Base-by-base conservation (phyloP, 176 grass and related monocot species). In the Triticum urartu region DNA sequence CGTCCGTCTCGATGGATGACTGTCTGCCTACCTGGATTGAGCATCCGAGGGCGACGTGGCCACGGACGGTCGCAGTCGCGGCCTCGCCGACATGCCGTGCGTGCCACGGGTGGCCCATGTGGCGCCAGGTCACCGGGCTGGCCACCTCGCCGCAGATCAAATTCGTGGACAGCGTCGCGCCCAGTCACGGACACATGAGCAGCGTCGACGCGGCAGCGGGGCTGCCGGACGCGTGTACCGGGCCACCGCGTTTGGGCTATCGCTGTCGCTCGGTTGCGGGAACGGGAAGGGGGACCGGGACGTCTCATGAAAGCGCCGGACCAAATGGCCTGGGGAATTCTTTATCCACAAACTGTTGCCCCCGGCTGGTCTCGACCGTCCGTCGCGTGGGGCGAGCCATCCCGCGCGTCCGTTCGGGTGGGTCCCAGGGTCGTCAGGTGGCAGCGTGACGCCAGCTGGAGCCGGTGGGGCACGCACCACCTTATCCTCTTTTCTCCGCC, bases 401-500 rank as follows among this genome's bases (percentile, higher is more conserved):
- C 88, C 2, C 0, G 22, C 33, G 26, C 87, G 84, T 76, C 68
- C 9, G 67, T 72, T 10, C 0, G 0, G 0, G 83, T 66, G 83
- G 93, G 73, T 64, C 79, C 33, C 21, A 11, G 72, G 38, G 3
- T 13, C 64, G 82, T 87, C 75, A 92, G 90, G 86, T 86, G 88
- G 87, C 84, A 83, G 87, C 92, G 90, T 81, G 90, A 80, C 75
- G 89, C 93, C 93, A 95, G 90, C 88, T 95, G 90, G 93, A 67
- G 43, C 72, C 86, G 50, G 93, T 83, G 93, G 83, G 87, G 67
- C 88, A 77, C 69, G 63, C 86, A 64, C 71, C 61, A 86, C 88
- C 90, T 85, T 87, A 90, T 90, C 88, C 90, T 91, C 85, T 88
- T 92, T 85, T 30, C 89, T 85, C 68, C 76, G 34, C 69, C 75